Evolutionary conservation across 208 protist genomes (phyloP), one percentile per base, ranked within the genome.

Genomic region (Acanthamoeba healyi): DNA sequence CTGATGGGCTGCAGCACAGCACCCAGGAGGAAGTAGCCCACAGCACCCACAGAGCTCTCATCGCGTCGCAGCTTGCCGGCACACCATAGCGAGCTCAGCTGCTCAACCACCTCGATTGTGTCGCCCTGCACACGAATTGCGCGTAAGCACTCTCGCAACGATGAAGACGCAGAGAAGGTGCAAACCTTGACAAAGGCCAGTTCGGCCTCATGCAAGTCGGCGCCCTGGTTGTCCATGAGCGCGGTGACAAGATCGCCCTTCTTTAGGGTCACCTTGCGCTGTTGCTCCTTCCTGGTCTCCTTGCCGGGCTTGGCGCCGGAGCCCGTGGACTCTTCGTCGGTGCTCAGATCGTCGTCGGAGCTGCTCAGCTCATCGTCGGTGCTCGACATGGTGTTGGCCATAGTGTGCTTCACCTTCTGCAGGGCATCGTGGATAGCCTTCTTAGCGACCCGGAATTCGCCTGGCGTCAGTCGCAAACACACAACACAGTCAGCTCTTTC

Each of bases 121-220:
- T 54, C 49, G 15, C 49, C 49, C 15, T 15, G 49, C n/a, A n/a
- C n/a, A n/a, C n/a, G n/a, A n/a, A n/a, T n/a, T n/a, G n/a, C n/a
- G n/a, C n/a, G n/a, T n/a, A n/a, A n/a, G n/a, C n/a, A n/a, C n/a
- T n/a, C n/a, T n/a, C n/a, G n/a, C n/a, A n/a, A n/a, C n/a, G n/a
- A n/a, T n/a, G n/a, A n/a, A n/a, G n/a, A n/a, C n/a, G n/a, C n/a
- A n/a, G n/a, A n/a, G n/a, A n/a, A n/a, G n/a, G n/a, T n/a, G n/a
- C n/a, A n/a, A n/a, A n/a, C n/a, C n/a, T n/a, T n/a, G 36, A 32
- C 7, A n/a, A 79, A 79, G 38, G 34, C 7, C 29, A 79, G 70
- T 32, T 79, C 70, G 24, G 70, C 70, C 26, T 79, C 70, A n/a
- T 79, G 70, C 14, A 79, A 24, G 38, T 79, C 70, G 6, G 70